Base-by-base conservation (phyloP, 768 basidiomycete species). In the Naganishia randhawae region DNA sequence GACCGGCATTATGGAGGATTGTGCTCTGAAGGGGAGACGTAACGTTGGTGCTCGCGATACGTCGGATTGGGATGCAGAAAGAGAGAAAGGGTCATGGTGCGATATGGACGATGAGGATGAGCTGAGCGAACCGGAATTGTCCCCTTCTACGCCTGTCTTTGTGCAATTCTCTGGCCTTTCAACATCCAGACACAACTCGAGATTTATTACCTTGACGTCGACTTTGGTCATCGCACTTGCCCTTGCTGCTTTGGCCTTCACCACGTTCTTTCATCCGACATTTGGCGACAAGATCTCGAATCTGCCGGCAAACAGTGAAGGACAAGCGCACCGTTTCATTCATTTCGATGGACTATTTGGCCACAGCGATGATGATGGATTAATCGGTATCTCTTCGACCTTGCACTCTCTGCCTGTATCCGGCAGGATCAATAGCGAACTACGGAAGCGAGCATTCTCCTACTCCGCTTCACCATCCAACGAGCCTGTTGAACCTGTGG, bases 241-340 rank as follows among this genome's bases (percentile, higher is more conserved):
- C 0, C 39, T 61, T 19, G 57, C 57, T 29, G 19, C 57, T 13
- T 29, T 61, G 39, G 57, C 57, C 13, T 61, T 61, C 22, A 61
- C 57, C 31, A 61, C 57, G 9, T 61, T 61, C 32, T 61, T 61
- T 39, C 57, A 61, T 22, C 57, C 57, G 5, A 61, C 57, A 10
- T 61, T 61, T 19, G 57, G 37, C 33, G 57, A 61, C 33, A 39
- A 16, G 25, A 61, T 61, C 37, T 61, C 57, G 2, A 61, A 61
- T 17, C 37, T 61, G n/a, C 57, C 57, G 25, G 57, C 14, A 61
- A n/a, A n/a, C n/a, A n/a, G n/a, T n/a, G 57, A 61, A 61, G 37
- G 37, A 39, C 39, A 39, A 14, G 3, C 19, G 1, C 57, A 61
- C 27, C 57, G 57, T 1, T 61, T 61, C 57, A 25, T 61, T 14